phyloP scores from a whole-genome alignment of 495 filamentous ascomycete genomes.

The Xylaria flabelliformis region DNA sequence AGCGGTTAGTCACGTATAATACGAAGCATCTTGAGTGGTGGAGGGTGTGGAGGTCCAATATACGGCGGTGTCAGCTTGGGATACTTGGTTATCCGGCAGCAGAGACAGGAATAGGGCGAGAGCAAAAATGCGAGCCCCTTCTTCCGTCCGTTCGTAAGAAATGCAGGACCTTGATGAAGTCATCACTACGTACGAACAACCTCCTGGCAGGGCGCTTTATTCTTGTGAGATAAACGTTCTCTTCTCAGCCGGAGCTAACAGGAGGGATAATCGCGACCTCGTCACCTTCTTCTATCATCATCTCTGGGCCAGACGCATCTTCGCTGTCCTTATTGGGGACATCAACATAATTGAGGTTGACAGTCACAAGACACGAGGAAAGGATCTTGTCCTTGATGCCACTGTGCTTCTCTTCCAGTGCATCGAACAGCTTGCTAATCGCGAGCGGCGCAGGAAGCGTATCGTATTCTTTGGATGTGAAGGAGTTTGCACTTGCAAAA shows the following conservation, averaged over 20 bases:
- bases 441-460: slow-evolving; percentile 74
- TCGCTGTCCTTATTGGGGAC: slow-evolving; percentile 53
- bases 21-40: slow-evolving; percentile 43
- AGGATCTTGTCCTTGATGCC: slow-evolving; percentile 81
- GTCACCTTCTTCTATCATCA: slow-evolving; percentile 74
- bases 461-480: slow-evolving; percentile 75
- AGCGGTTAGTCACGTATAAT: slow-evolving; percentile 31
- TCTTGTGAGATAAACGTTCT: background rate
- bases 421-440: slow-evolving; percentile 66
- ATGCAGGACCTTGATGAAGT: background rate
- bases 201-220: background rate
- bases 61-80: background rate
- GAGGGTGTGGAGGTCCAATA: slow-evolving; percentile 36
- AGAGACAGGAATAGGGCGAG: background rate
- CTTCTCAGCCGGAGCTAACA: slow-evolving; percentile 78
- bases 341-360: slow-evolving; percentile 91
- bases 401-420: slow-evolving; percentile 78
- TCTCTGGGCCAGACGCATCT: slow-evolving; percentile 37
- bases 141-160: background rate
- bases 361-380: slow-evolving; percentile 77
- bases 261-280: slow-evolving; percentile 97
- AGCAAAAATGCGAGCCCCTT: slow-evolving; percentile 17
- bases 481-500: slow-evolving; percentile 80
- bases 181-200: background rate
- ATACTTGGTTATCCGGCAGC: background rate